Evolutionary conservation across 2,329 filamentous ascomycete genomes (phyloP).

Genomic region (Arthrobotrys entomopaga): DNA sequence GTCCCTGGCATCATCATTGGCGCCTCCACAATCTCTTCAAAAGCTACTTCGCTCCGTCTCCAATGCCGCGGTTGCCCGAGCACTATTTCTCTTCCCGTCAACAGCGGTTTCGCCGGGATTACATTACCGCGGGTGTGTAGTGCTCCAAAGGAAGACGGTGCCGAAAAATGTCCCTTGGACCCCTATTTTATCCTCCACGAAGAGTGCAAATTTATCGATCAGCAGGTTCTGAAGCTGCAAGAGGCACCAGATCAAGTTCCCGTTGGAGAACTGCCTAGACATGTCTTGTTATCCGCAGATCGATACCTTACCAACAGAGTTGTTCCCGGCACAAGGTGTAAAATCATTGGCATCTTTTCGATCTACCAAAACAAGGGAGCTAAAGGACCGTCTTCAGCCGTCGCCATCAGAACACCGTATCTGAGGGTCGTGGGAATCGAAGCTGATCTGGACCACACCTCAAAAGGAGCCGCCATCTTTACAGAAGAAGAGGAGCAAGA

Average conservation of each 20-base stretch:
- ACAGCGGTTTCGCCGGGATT: conserved; percentile 87
- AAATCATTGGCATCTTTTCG: conserved; percentile 95
- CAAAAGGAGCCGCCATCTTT: conserved; percentile 84
- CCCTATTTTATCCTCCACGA: conserved; percentile 97
- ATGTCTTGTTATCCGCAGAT: conserved; percentile 96
- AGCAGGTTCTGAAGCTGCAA: conserved; percentile 97
- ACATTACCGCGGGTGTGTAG: conserved; percentile 82
- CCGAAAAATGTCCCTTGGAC: conserved; percentile 85
- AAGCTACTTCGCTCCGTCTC: conserved; percentile 85
- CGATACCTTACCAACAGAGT: conserved; percentile 94
- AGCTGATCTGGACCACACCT: conserved; percentile 86
- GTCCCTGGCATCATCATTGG: conserved; percentile 98
- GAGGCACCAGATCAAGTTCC: conserved; percentile 97
- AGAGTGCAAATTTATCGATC: conserved; percentile 92
- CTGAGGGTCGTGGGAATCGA: conserved; percentile 91
- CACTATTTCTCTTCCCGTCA: conserved; percentile 74
- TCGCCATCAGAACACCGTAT: conserved; percentile 95
- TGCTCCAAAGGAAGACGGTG: conserved; percentile 70
- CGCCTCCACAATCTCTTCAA: conserved; percentile 94
- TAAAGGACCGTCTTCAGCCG: conserved; percentile 81
- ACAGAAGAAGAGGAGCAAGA: conserved; percentile 97
- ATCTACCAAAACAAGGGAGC: conserved; percentile 94
- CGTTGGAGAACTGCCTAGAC: conserved; percentile 91
- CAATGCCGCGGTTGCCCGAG: conserved; percentile 88
- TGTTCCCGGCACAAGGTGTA: conserved; percentile 92